Evolutionary conservation across 495 filamentous ascomycete genomes (phyloP).

Genomic region (Astrothelium subdiscretum): DNA sequence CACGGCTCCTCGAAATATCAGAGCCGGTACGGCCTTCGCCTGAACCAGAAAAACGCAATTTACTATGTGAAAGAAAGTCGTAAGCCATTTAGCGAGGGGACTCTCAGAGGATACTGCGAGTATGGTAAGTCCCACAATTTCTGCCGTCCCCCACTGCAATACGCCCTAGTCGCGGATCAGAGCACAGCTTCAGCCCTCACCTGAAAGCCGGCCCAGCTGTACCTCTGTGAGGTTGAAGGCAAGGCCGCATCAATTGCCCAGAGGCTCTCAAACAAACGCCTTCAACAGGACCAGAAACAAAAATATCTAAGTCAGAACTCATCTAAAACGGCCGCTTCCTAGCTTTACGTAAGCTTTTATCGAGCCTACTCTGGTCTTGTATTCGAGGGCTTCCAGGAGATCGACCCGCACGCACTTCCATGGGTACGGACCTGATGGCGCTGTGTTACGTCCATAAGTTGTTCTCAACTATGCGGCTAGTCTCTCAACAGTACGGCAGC

Average conservation of each 20-base stretch:
- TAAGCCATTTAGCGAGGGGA: conserved; percentile 2
- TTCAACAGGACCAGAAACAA: neutral
- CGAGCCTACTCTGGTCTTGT: neutral
- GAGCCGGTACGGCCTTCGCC: conserved; percentile 3
- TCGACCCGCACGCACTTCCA: neutral
- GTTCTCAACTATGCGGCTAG: neutral
- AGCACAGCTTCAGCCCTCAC: neutral
- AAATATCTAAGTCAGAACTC: neutral
- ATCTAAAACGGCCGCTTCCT: neutral
- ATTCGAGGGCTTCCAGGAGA: neutral
- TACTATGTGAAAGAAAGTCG: neutral
- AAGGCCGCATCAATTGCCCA: neutral
- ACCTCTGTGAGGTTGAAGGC: neutral
- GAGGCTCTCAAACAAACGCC: neutral
- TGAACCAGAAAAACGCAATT: neutral
- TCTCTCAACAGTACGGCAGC: neutral
- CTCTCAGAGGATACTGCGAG: conserved; percentile 14
- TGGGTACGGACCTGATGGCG: neutral
- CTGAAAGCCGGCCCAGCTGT: neutral
- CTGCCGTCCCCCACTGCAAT: neutral
- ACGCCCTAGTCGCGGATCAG: neutral
- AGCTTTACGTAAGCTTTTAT: neutral
- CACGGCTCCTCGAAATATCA: conserved; percentile 3
- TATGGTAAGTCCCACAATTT: neutral
- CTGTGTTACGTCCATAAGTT: neutral